A percentile compares a stretch with the other conserved stretches of the same genome.
Evolutionary conservation across 164 flowering plant genomes (phyloP).

Genomic region (Tetrastigma voinierianum): DNA sequence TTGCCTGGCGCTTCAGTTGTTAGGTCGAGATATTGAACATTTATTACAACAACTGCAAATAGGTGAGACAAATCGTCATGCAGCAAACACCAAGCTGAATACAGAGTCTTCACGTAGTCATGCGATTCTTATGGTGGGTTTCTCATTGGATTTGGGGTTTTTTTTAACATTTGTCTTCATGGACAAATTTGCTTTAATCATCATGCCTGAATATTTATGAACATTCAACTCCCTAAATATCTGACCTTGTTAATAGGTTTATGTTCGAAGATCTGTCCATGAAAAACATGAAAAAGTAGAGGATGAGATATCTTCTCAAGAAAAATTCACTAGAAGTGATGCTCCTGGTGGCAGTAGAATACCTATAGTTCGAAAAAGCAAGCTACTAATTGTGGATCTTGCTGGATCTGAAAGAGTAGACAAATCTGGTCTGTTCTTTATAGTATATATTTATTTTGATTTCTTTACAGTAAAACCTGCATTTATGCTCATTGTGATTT

Average conservation of each 20-base stretch:
- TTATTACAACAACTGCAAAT: constrained; percentile 59
- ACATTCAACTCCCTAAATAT: no score
- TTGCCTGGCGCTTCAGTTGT: constrained; percentile 62
- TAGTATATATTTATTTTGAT: not conserved
- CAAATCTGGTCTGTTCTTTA: constrained; percentile 68
- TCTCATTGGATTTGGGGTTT: constrained; percentile 1
- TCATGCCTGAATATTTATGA: not conserved
- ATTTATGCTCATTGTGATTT: not conserved
- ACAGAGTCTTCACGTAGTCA: constrained; percentile 95
- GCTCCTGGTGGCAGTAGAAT: constrained; percentile 23
- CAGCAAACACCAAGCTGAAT: constrained; percentile 86
- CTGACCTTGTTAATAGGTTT: constrained; percentile 58
- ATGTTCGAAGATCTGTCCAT: constrained; percentile 43
- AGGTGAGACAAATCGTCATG: constrained; percentile 91
- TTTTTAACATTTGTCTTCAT: constrained; percentile 1
- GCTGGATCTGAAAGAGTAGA: constrained; percentile 93
- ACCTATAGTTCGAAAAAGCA: constrained; percentile 69
- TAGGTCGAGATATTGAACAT: constrained; percentile 56
- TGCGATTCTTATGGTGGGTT: constrained; percentile 90
- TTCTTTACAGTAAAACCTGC: not conserved
- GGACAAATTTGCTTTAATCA: not conserved
- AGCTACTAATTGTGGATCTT: constrained; percentile 93
- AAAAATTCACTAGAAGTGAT: constrained; percentile 12
- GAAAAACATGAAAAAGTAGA: constrained; percentile 38
- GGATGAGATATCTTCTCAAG: constrained; percentile 22